Conservation (phyloP, 192 early-diverging fungal species). For the Coemansia sp. region DNA sequence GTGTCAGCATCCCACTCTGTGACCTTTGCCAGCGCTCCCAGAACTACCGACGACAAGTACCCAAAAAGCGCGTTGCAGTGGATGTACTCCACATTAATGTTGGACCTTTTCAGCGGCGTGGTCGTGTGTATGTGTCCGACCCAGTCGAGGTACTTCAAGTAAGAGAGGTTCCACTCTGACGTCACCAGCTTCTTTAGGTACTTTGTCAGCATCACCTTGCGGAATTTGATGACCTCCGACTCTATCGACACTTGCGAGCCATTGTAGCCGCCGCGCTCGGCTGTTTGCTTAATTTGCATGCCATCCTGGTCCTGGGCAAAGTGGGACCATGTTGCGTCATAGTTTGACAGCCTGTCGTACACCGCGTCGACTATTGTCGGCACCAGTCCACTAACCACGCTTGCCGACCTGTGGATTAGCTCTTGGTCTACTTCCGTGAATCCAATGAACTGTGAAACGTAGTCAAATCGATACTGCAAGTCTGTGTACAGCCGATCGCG, state of each 20-base stretch:
- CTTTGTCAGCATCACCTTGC: constrained; percentile 67
- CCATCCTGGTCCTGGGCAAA: constrained; percentile 69
- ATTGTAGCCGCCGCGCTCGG: constrained; percentile 29
- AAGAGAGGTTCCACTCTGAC: constrained; percentile 35
- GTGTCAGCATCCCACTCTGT: constrained; percentile 56
- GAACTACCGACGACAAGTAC: constrained; percentile 57
- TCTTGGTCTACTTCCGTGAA: constrained; percentile 67
- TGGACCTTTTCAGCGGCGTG: constrained; percentile 66
- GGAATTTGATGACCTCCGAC: constrained; percentile 73
- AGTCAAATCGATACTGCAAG: constrained; percentile 71
- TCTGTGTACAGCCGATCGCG: constrained; percentile 66
- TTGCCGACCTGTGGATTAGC: constrained; percentile 62
- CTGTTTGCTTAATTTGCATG: constrained; percentile 30
- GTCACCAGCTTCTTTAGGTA: constrained; percentile 69
- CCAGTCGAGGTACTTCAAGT: constrained; percentile 74
- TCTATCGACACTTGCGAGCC: constrained; percentile 44
- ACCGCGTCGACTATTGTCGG: constrained; percentile 75
- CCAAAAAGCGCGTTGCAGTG: constrained; percentile 75
- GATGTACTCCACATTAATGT: constrained; percentile 79
- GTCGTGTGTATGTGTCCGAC: constrained; percentile 76
- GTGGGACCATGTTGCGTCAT: constrained; percentile 69
- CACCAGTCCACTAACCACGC: constrained; percentile 60
- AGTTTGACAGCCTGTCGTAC: constrained; percentile 65
- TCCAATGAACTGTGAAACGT: constrained; percentile 67
- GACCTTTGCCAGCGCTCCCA: constrained; percentile 52